A percentile compares a stretch with the other conserved stretches of the same genome.
phyloP scores from a whole-genome alignment of 768 basidiomycete genomes.

The Paxillus involutus region DNA sequence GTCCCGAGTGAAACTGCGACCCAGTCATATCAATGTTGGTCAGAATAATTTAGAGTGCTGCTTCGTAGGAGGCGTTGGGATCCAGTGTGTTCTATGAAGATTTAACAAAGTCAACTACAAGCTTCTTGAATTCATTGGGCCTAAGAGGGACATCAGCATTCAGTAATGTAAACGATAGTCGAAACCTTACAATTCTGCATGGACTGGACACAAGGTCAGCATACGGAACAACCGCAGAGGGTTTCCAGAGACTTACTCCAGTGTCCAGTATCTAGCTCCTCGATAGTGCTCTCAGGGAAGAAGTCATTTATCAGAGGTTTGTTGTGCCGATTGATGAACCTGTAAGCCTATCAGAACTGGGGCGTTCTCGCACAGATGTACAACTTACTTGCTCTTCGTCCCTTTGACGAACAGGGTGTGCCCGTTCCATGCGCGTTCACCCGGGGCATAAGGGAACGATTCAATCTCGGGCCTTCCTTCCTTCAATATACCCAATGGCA shows the following conservation, averaged over 20 bases:
- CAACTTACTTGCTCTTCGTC: constrained; percentile 63
- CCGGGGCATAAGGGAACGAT: constrained; percentile 70
- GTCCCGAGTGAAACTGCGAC: background rate
- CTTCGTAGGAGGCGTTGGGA: background rate
- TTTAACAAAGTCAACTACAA: constrained; percentile 29
- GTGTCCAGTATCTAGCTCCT: constrained; percentile 73
- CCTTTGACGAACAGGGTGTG: constrained; percentile 78
- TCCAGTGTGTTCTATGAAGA: constrained; percentile 11
- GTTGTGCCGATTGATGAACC: constrained; percentile 77
- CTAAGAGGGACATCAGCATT: constrained; percentile 22
- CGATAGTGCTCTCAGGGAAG: constrained; percentile 70
- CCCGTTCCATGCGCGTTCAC: constrained; percentile 53
- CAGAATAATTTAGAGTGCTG: background rate
- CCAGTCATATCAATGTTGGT: background rate
- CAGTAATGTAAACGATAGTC: background rate
- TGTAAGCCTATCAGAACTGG: constrained; percentile 24
- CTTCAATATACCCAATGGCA: constrained; percentile 69
- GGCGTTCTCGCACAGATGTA: background rate
- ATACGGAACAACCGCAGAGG: background rate
- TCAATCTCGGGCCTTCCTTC: constrained; percentile 68
- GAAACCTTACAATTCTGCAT: constrained; percentile 63
- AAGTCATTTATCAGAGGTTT: constrained; percentile 58
- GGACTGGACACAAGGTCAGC: constrained; percentile 48
- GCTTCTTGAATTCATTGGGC: constrained; percentile 56
- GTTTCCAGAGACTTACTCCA: constrained; percentile 62